Evolutionary conservation across 306 rosid species (phyloP), one percentile per base, ranked within the genome.

Genomic region (Potentilla sterilis): DNA sequence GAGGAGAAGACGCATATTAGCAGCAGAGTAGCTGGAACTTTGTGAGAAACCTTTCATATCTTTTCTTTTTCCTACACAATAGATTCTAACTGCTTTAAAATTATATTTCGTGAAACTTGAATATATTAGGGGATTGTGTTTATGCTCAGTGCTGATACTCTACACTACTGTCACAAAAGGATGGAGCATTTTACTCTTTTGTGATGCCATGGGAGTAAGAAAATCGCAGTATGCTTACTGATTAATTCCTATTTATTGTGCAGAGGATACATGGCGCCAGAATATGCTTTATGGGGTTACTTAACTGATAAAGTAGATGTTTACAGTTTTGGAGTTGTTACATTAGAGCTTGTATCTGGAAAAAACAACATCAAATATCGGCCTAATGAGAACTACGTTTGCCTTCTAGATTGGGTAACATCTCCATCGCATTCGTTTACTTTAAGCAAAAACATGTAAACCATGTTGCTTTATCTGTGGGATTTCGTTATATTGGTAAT

Each of bases 251-350:
- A 58, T 34, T 64, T 22, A 28, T 69, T 70, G 79, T 82, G 80
- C 81, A 87, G 28, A 78, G 97, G 92, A 68, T 91, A 89, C 69
- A 89, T 87, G 92, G 92, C 92, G 4, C 94, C 92, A 2, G 94
- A 89, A 43, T 91, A 91, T 86, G 92, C 92, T 11, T 70, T 87
- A 70, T 84, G 90, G 88, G 94, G 94, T 69, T 69, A 80, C 65
- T 68, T 91, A 14, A 84, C 83, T 1, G 52, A 81, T 46, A 89
- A 91, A 84, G 90, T 79, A 54, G 89, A 91, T 77, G 88, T 91
- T 41, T 91, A 86, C 48, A 86, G 94, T 75, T 91, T 76, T 21
- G 89, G 94, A 44, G 75, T 89, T 32, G 88, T 91, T 72, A 85
- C 83, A 40, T 72, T 89, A 81, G 94, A 91, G 81, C 35, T 79